phyloP scores from a whole-genome alignment of 495 filamentous ascomycete genomes.

The Tetracladium marchalianum region DNA sequence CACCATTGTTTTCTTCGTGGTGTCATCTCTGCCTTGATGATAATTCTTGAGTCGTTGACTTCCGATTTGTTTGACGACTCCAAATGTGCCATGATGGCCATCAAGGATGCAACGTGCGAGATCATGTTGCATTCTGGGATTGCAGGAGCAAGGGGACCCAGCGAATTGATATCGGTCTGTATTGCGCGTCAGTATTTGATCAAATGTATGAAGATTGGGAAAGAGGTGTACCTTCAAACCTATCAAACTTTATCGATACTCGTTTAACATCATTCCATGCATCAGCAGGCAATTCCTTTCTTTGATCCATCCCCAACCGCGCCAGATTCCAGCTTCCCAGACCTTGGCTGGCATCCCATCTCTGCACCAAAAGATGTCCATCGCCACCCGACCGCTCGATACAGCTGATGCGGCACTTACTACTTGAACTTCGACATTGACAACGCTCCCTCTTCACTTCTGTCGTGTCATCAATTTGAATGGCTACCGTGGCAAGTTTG shows the following conservation, averaged over 20 bases:
- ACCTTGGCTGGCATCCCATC: constrained; percentile 6
- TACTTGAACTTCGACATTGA: constrained; percentile 4
- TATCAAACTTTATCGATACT: constrained; percentile 8
- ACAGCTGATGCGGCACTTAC: constrained; percentile 3
- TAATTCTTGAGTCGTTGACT: constrained; percentile 6
- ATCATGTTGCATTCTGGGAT: constrained; percentile 5
- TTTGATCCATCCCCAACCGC: constrained; percentile 5
- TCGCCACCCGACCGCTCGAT: constrained; percentile 2
- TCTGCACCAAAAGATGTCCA: constrained; percentile 1
- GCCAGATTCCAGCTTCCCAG: constrained; percentile 9
- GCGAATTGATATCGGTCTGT: constrained; percentile 7
- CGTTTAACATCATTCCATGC: constrained; percentile 5
- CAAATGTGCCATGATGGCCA: constrained; percentile 6
- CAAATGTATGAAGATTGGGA: background rate
- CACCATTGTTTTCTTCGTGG: background rate
- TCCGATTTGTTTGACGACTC: constrained; percentile 9
- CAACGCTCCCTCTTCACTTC: constrained; percentile 7
- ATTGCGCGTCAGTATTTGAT: background rate
- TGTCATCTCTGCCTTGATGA: constrained; percentile 4
- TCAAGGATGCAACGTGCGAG: constrained; percentile 2
- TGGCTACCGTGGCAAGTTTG: constrained; percentile 9
- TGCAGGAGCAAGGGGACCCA: constrained; percentile 6
- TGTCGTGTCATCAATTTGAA: constrained; percentile 11
- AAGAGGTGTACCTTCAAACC: constrained; percentile 7
- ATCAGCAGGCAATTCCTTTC: constrained; percentile 7